These are phyloP conservation scores for Primulina eburnea DNA, from an alignment of 257 asterid genomes.

Conservation along the genomic window DNA sequence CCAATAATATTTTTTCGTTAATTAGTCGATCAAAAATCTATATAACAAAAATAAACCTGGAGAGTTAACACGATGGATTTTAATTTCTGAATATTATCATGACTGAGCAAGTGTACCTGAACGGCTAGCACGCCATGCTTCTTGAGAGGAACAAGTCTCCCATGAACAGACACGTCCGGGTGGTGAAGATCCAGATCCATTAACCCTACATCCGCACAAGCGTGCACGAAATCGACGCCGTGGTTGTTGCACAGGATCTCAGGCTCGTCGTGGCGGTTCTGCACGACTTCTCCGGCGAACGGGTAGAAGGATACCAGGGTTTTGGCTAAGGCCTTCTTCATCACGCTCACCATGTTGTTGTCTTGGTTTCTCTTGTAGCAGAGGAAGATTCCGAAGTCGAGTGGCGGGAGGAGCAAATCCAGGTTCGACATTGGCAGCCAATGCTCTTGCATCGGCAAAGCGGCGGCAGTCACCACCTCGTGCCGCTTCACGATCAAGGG, in stretches of 20 bases:
- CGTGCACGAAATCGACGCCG: slow-evolving; percentile 50
- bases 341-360: slow-evolving; percentile 26
- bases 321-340: slow-evolving; percentile 43
- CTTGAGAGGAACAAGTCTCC: slow-evolving; percentile 45
- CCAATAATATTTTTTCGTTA: too few relatives aligned
- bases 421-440: slow-evolving; percentile 57
- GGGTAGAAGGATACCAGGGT: slow-evolving; percentile 46
- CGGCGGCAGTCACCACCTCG: slow-evolving; percentile 49
- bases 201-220: slow-evolving; percentile 43
- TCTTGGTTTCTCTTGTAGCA: slow-evolving; percentile 32
- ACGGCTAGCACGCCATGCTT: slow-evolving; percentile 47
- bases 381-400: slow-evolving; percentile 49
- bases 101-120: slow-evolving; percentile 29
- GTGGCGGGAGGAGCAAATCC: slow-evolving; percentile 57
- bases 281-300: slow-evolving; percentile 53
- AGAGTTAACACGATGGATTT: too few relatives aligned
- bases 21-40: too few relatives aligned
- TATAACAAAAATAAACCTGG: too few relatives aligned
- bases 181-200: slow-evolving; percentile 34
- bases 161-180: slow-evolving; percentile 39
- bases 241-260: slow-evolving; percentile 60
- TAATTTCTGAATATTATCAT: too few relatives aligned
- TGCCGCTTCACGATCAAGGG: slow-evolving; percentile 35
- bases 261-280: slow-evolving; percentile 49
- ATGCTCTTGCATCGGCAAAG: slow-evolving; percentile 49